Conservation (phyloP, 129 eudicot genomes). For the Artemisia argyi region DNA sequence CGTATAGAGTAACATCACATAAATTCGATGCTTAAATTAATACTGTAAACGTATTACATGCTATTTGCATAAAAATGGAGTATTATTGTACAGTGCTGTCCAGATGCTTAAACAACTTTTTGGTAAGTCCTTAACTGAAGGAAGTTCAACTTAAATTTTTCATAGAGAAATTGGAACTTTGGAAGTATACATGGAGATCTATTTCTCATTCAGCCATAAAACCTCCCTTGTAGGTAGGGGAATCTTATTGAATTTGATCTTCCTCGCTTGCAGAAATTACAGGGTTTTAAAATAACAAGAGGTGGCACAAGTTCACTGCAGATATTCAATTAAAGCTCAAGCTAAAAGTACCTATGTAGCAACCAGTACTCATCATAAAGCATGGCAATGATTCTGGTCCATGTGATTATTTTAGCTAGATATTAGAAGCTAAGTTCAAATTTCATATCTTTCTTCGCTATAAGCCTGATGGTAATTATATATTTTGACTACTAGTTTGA, state of each 20-base stretch:
- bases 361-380: not conserved
- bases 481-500: too few relatives aligned
- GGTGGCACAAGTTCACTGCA: too few relatives aligned
- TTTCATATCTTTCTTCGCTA: too few relatives aligned
- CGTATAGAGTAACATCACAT: constrained; percentile 12
- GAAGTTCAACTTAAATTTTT: too few relatives aligned
- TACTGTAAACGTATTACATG: not conserved
- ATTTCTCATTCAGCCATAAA: not conserved
- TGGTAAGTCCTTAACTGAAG: too few relatives aligned
- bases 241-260: too few relatives aligned
- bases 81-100: not conserved
- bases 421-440: too few relatives aligned
- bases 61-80: not conserved
- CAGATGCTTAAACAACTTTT: not conserved
- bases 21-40: not conserved
- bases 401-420: not conserved
- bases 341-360: too few relatives aligned
- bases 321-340: not conserved
- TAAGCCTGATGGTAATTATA: too few relatives aligned
- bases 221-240: too few relatives aligned
- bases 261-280: not conserved
- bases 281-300: not conserved
- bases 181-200: not conserved
- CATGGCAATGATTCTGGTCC: not conserved
- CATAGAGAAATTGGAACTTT: not conserved